Conservation (phyloP, 768 basidiomycete genomes). For the Pleurotus giganteus region DNA sequence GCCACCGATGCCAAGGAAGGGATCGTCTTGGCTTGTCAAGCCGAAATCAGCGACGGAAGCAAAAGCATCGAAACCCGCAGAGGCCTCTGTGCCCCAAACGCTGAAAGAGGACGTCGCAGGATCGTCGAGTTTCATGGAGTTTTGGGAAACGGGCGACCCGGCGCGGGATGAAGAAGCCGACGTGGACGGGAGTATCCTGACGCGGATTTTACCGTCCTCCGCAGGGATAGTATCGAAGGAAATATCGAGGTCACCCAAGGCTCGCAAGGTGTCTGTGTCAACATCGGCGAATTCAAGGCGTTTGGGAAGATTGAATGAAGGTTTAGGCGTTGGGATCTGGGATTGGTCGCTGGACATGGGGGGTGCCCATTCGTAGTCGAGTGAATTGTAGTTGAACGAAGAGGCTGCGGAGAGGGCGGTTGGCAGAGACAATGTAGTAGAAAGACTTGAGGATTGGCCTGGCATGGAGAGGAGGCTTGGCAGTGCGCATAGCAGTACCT, state of each 20-base stretch:
- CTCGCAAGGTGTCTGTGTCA: constrained; percentile 44
- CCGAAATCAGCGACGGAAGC: constrained; percentile 22
- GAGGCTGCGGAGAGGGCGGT: constrained; percentile 42
- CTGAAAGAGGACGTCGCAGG: background rate
- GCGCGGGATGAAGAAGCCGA: constrained; percentile 38
- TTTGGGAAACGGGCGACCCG: constrained; percentile 27
- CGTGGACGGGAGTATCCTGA: constrained; percentile 65
- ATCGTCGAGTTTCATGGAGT: constrained; percentile 14
- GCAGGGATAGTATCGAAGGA: constrained; percentile 67
- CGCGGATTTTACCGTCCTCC: constrained; percentile 70
- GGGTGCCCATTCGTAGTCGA: constrained; percentile 55
- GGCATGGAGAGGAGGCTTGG: constrained; percentile 73
- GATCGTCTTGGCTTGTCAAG: constrained; percentile 37
- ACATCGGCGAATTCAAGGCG: constrained; percentile 55
- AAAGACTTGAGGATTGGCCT: constrained; percentile 45
- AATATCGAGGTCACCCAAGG: constrained; percentile 62
- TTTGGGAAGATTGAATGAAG: constrained; percentile 35
- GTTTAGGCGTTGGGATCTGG: constrained; percentile 22
- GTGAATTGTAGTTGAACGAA: constrained; percentile 46
- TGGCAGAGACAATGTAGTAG: constrained; percentile 56
- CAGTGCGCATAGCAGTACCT: constrained; percentile 77
- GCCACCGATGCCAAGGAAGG: constrained; percentile 57
- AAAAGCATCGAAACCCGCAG: constrained; percentile 19
- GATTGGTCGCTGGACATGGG: constrained; percentile 19
- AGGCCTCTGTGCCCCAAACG: constrained; percentile 10